phyloP scores from a whole-genome alignment of 805 yeast species.

The Allodekkera sacchari region DNA sequence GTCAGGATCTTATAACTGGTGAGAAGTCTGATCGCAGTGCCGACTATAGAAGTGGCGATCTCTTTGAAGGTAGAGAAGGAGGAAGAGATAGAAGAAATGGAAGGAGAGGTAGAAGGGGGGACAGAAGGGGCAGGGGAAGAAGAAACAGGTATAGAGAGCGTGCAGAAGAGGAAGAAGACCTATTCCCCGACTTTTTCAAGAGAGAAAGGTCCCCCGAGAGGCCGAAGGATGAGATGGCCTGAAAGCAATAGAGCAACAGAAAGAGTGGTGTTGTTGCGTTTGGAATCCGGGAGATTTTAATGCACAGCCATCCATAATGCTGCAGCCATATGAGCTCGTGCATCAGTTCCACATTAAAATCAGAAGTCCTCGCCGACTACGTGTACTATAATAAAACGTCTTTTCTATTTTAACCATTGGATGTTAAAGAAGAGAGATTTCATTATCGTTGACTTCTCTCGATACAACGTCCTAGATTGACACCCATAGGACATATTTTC shows the following conservation, averaged over 20 bases:
- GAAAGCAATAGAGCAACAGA: too few species aligned
- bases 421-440: too few species aligned
- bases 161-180: conserved; percentile 3
- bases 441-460: too few species aligned
- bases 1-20: conserved; percentile 27
- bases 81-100: conserved; percentile 3
- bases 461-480: conserved; percentile 60
- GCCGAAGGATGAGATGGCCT: too few species aligned
- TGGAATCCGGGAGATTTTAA: too few species aligned
- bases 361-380: too few species aligned
- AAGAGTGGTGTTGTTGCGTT: too few species aligned
- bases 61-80: conserved; percentile 1
- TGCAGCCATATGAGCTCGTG: too few species aligned
- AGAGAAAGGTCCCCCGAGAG: conserved; percentile 1
- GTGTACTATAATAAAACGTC: too few species aligned
- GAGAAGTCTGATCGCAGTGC: conserved; percentile 25
- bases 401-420: too few species aligned
- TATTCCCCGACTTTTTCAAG: conserved; percentile 7
- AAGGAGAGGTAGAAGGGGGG: neutral
- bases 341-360: too few species aligned
- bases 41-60: conserved; percentile 13
- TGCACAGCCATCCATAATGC: too few species aligned
- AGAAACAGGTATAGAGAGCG: conserved; percentile 2
- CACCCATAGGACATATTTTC: conserved; percentile 72
- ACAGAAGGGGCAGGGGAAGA: neutral